Evolutionary conservation across 2,329 filamentous ascomycete species (phyloP).

Genomic region (Xenosphaeropsis pyriputrescens): DNA sequence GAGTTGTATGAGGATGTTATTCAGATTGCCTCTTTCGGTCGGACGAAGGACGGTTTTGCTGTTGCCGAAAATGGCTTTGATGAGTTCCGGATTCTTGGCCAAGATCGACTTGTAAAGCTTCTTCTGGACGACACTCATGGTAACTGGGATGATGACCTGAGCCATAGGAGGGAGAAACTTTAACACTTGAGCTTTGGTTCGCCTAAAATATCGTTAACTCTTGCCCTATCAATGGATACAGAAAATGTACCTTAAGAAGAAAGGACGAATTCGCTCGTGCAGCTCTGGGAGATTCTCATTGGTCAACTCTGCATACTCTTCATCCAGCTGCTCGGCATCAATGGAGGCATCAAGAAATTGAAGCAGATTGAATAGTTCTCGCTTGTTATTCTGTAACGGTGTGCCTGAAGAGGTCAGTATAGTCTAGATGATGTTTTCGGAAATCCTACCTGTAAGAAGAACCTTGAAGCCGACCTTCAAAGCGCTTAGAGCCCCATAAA

Average conservation of each 20-base stretch:
- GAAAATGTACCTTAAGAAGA: slow-evolving; percentile 33
- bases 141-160: slow-evolving; percentile 91
- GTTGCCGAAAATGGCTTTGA: slow-evolving; percentile 71
- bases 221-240: background rate
- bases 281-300: slow-evolving; percentile 69
- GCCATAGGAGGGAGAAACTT: slow-evolving; percentile 87
- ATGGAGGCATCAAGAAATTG: slow-evolving; percentile 71
- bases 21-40: slow-evolving; percentile 65
- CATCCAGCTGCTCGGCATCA: slow-evolving; percentile 59
- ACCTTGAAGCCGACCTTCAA: slow-evolving; percentile 74
- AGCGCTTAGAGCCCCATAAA: slow-evolving; percentile 60
- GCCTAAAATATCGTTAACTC: slow-evolving; percentile 23
- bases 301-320: slow-evolving; percentile 62
- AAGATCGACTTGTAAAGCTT: slow-evolving; percentile 90
- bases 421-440: slow-evolving; percentile 2
- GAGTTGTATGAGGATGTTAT: slow-evolving; percentile 91
- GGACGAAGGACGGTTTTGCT: slow-evolving; percentile 41
- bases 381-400: slow-evolving; percentile 86
- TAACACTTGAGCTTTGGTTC: slow-evolving; percentile 82
- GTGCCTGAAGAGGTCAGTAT: slow-evolving; percentile 32
- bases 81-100: slow-evolving; percentile 76
- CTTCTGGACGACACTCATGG: slow-evolving; percentile 87
- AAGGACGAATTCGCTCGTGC: slow-evolving; percentile 67
- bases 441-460: slow-evolving; percentile 51
- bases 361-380: slow-evolving; percentile 90